These are phyloP conservation scores for Luffa acutangula DNA, from an alignment of 306 rosid species.

Conservation along the genomic window DNA sequence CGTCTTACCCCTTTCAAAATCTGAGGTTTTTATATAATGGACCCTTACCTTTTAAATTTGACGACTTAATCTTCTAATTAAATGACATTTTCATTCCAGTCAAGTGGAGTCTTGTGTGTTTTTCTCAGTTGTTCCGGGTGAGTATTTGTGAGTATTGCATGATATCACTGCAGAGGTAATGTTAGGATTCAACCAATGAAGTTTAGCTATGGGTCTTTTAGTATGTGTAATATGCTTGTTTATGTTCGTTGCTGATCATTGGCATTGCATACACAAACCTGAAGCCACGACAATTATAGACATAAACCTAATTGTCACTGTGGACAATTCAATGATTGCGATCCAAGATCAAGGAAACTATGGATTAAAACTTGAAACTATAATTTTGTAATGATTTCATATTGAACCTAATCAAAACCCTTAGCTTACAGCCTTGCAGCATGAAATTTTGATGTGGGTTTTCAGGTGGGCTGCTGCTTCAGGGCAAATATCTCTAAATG, in stretches of 20 bases:
- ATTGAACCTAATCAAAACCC: neutral
- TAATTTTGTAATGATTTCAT: neutral
- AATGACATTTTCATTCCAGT: neutral
- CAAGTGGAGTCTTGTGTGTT: neutral
- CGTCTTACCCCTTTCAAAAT: neutral
- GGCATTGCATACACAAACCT: neutral
- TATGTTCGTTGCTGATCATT: neutral
- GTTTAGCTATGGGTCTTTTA: neutral
- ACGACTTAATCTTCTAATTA: neutral
- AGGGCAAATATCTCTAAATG: conserved; percentile 65
- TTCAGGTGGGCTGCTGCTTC: conserved; percentile 93
- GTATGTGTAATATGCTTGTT: neutral
- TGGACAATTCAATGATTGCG: neutral
- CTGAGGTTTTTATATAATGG: neutral
- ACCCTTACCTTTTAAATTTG: neutral
- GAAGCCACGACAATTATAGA: neutral
- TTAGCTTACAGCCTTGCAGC: neutral
- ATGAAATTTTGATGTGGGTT: conserved; percentile 10
- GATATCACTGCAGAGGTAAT: neutral
- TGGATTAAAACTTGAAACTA: neutral
- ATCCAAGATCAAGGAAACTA: neutral
- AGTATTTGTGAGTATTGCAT: neutral
- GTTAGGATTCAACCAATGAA: neutral
- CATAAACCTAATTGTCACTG: neutral
- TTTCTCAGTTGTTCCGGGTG: neutral